Evolutionary conservation across 495 filamentous ascomycete species (phyloP).

Genomic region (Xylaria scruposa): DNA sequence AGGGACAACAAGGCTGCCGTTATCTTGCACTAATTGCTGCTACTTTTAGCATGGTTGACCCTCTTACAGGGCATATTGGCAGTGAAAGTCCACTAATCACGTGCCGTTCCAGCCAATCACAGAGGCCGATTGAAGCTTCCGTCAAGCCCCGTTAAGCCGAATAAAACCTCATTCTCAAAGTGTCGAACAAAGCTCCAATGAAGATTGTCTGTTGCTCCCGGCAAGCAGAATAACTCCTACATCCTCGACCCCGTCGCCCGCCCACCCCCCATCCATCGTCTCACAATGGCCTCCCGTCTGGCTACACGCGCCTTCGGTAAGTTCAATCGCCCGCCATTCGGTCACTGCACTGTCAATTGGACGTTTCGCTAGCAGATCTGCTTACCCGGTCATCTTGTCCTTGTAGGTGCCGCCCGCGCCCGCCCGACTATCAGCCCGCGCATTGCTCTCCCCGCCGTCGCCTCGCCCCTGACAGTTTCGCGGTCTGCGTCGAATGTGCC

Average conservation of each 20-base stretch:
- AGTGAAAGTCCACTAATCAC: slow-evolving; percentile 33
- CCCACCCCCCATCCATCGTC: slow-evolving; percentile 42
- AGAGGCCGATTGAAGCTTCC: slow-evolving; percentile 29
- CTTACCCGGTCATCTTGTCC: slow-evolving; percentile 34
- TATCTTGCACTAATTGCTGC: background rate
- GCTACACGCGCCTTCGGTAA: slow-evolving; percentile 90
- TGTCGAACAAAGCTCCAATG: slow-evolving; percentile 45
- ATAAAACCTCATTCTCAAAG: slow-evolving; percentile 58
- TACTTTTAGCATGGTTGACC: background rate
- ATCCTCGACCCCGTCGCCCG: slow-evolving; percentile 47
- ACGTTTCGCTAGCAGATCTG: slow-evolving; percentile 11
- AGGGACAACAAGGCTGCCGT: slow-evolving; percentile 17
- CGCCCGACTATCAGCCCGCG: slow-evolving; percentile 75
- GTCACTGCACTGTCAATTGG: slow-evolving; percentile 27
- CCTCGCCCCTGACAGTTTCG: slow-evolving; percentile 64
- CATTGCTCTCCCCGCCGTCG: slow-evolving; percentile 69
- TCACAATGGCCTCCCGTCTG: slow-evolving; percentile 94
- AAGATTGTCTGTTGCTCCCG: slow-evolving; percentile 36
- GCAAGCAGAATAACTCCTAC: slow-evolving; percentile 42
- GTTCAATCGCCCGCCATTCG: slow-evolving; percentile 41
- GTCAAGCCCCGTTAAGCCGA: slow-evolving; percentile 44
- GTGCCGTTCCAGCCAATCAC: slow-evolving; percentile 40
- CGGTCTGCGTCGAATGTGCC: slow-evolving; percentile 80
- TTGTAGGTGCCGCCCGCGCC: slow-evolving; percentile 84
- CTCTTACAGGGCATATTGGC: slow-evolving; percentile 1